Evolutionary conservation across 257 asterid species (phyloP).

Genomic region (Penstemon eatonii): DNA sequence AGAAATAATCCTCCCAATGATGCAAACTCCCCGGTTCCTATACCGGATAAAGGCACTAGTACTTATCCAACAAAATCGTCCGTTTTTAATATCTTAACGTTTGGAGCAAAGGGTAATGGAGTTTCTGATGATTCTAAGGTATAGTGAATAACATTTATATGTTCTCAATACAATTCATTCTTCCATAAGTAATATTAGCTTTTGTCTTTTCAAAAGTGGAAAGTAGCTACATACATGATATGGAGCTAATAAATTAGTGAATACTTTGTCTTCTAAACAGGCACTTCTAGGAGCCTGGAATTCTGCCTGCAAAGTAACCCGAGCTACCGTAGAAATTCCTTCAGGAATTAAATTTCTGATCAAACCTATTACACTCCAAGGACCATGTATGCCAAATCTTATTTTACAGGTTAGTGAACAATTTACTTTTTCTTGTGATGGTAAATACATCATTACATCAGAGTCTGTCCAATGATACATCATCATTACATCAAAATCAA

Average conservation of each 20-base stretch:
- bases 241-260: neutral
- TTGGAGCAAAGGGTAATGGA: constrained; percentile 77
- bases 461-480: too few relatives aligned
- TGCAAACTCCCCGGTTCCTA: constrained; percentile 17
- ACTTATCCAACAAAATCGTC: constrained; percentile 22
- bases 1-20: constrained; percentile 16
- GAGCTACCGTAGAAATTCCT: constrained; percentile 59
- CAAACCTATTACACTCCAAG: constrained; percentile 68
- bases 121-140: constrained; percentile 73
- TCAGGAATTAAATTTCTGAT: constrained; percentile 50
- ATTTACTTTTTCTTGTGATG: neutral
- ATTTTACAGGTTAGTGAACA: constrained; percentile 49
- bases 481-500: too few relatives aligned
- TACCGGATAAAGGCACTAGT: constrained; percentile 4
- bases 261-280: constrained; percentile 29
- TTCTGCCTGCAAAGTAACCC: constrained; percentile 57
- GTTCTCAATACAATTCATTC: constrained; percentile 13
- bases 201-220: neutral
- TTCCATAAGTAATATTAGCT: neutral
- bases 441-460: too few relatives aligned
- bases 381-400: constrained; percentile 75
- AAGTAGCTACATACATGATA: neutral
- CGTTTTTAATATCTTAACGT: constrained; percentile 49
- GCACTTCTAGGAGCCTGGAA: constrained; percentile 76
- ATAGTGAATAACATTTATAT: neutral